Base-by-base conservation (phyloP, 768 basidiomycete genomes). In the Cytidiella melzeri region DNA sequence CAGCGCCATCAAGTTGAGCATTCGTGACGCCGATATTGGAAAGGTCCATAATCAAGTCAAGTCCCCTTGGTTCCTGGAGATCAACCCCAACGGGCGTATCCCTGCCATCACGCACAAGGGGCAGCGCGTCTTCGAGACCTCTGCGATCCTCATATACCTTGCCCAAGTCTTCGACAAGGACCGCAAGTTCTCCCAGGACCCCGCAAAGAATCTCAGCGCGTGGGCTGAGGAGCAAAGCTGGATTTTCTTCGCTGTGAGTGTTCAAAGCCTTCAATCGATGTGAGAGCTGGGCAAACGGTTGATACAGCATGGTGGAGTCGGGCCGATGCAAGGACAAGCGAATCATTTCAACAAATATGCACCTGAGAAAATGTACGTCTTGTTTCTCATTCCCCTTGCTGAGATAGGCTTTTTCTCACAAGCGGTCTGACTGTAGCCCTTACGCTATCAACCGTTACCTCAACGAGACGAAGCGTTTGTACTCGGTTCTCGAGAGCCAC, bases 281-380 rank as follows among this genome's bases (percentile, higher is more conserved):
- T n/a, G n/a, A n/a, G n/a, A n/a, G n/a, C n/a, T n/a, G n/a, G n/a
- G n/a, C n/a, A n/a, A n/a, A n/a, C n/a, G n/a, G n/a, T n/a, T n/a
- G n/a, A n/a, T 39, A 1, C 61, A 87, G 83, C 86, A 89, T 60
- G 88, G 86, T 1, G 88, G 84, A 21, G 65, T 89, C 21, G 88
- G 87, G 21, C 87, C 89, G 15, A 92, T 90, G 87, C 87, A 92
- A 70, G 86, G 87, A 23, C 85, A 89, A 69, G 62, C 66, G 65
- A 41, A 12, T 43, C 46, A 20, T 52, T 59, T 51, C 42, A 37
- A 25, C 20, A 18, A 4, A 11, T 40, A 34, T 36, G 45, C n/a
- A 24, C 46, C 46, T 3, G 52, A 53, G 27, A 43, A 53, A 26
- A 48, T 53, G 40, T 41, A 41, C 40, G 40, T 41, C 19, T 10